phyloP scores from a whole-genome alignment of 106 monocot species.

The Dactylorhiza incarnata region DNA sequence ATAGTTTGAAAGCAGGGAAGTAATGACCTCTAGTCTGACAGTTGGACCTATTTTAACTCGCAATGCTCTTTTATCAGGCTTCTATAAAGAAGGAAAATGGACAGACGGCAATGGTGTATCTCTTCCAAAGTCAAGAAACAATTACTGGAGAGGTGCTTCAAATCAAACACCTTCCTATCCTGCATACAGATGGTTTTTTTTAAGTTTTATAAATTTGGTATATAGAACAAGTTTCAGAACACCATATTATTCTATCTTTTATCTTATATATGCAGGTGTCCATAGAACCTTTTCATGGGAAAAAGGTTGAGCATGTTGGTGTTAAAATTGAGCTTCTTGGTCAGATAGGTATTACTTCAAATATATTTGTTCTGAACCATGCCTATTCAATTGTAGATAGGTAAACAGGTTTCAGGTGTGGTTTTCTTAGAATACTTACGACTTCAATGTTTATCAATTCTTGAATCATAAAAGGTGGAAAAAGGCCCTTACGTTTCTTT shows the following conservation, averaged over 20 bases:
- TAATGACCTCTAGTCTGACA: not conserved
- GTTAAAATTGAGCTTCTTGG: constrained; percentile 94
- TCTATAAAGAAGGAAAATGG: constrained; percentile 95
- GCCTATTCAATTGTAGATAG: not conserved
- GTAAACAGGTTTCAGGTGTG: not conserved
- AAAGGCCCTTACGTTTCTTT: not conserved
- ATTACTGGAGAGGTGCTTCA: constrained; percentile 72
- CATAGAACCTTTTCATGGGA: constrained; percentile 79
- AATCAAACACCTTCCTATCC: not conserved
- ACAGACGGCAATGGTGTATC: constrained; percentile 58
- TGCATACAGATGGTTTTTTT: not conserved
- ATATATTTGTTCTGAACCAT: not conserved
- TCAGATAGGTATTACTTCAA: constrained; percentile 61
- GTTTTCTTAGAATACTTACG: not conserved
- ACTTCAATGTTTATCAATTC: not conserved
- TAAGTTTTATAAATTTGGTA: not conserved
- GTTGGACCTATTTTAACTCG: not conserved
- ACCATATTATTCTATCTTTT: not conserved
- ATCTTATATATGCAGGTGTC: constrained; percentile 42
- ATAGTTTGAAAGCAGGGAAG: not conserved
- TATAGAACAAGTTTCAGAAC: not conserved
- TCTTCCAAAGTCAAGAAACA: constrained; percentile 87
- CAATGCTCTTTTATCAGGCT: constrained; percentile 30
- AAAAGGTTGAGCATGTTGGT: constrained; percentile 90
- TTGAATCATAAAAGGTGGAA: not conserved